phyloP scores from a whole-genome alignment of 2,329 filamentous ascomycete species.

The Hypoxylon sp. region DNA sequence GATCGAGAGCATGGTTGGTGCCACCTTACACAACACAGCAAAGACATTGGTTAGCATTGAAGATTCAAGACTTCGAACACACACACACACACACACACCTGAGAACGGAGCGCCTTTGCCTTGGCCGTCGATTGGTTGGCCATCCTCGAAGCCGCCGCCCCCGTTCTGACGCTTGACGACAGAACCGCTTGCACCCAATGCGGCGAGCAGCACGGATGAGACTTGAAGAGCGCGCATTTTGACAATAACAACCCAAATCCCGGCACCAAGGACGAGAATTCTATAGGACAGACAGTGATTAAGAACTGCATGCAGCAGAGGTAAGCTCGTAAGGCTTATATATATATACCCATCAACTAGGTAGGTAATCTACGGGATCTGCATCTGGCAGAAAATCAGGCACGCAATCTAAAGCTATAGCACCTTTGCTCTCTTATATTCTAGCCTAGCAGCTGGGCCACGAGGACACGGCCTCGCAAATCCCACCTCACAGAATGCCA shows the following conservation, averaged over 20 bases:
- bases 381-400: slow-evolving; percentile 3
- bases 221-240: slow-evolving; percentile 38
- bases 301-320: background rate
- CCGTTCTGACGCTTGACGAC: slow-evolving; percentile 39
- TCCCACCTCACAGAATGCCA: slow-evolving; percentile 2
- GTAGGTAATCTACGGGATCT: slow-evolving; percentile 13
- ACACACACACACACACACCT: slow-evolving; percentile 59
- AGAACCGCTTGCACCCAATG: slow-evolving; percentile 30
- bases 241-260: slow-evolving; percentile 1
- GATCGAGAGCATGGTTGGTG: slow-evolving; percentile 68
- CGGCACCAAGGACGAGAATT: background rate
- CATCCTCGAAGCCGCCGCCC: slow-evolving; percentile 55
- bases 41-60: slow-evolving; percentile 16
- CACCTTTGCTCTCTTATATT: slow-evolving; percentile 4
- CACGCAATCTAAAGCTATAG: slow-evolving; percentile 11
- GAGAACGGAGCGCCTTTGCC: slow-evolving; percentile 67
- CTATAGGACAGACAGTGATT: background rate
- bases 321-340: slow-evolving; percentile 14
- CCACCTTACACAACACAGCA: slow-evolving; percentile 62
- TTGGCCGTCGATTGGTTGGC: slow-evolving; percentile 64
- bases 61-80: no score
- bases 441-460: background rate
- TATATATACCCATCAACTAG: no score
- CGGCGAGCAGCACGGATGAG: slow-evolving; percentile 34
- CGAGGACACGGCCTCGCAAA: slow-evolving; percentile 10